A percentile compares a stretch with the other conserved stretches of the same genome.
Evolutionary conservation across 148 eudicot genomes (phyloP).

Genomic region (Oxyria digyna): DNA sequence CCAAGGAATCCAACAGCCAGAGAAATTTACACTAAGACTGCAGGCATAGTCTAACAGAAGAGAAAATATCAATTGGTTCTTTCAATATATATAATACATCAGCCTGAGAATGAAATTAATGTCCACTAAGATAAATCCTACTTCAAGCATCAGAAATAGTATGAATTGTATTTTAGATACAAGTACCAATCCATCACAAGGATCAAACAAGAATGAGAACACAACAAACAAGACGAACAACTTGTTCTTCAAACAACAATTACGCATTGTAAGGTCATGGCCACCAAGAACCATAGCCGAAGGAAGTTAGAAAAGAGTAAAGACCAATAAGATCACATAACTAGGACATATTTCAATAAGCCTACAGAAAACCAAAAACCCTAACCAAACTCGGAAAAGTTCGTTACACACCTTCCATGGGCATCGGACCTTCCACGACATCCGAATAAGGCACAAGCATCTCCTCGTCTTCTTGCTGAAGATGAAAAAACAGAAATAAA

Average conservation of each 20-base stretch:
- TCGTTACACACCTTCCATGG: slow-evolving; percentile 50
- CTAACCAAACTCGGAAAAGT: neutral
- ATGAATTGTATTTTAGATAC: neutral
- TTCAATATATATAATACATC: neutral
- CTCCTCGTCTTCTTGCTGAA: slow-evolving; percentile 81
- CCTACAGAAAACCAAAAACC: neutral
- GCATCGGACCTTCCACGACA: slow-evolving; percentile 48
- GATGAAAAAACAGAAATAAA: slow-evolving; percentile 12
- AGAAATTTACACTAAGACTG: neutral
- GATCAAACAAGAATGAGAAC: neutral
- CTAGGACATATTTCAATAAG: neutral
- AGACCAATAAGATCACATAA: neutral
- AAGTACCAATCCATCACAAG: neutral
- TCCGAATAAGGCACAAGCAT: slow-evolving; percentile 69
- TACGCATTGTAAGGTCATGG: neutral
- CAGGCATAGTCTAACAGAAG: neutral
- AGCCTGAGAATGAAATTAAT: neutral
- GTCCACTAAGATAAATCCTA: neutral
- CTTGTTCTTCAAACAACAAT: neutral
- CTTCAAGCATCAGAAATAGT: neutral
- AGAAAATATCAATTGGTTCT: neutral
- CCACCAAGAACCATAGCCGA: neutral
- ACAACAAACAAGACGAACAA: neutral
- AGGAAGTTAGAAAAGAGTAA: neutral
- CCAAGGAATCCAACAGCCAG: neutral